These are phyloP conservation scores for Neospermospora avenae DNA, from an alignment of 2,329 filamentous ascomycete species.

Conservation along the genomic window DNA sequence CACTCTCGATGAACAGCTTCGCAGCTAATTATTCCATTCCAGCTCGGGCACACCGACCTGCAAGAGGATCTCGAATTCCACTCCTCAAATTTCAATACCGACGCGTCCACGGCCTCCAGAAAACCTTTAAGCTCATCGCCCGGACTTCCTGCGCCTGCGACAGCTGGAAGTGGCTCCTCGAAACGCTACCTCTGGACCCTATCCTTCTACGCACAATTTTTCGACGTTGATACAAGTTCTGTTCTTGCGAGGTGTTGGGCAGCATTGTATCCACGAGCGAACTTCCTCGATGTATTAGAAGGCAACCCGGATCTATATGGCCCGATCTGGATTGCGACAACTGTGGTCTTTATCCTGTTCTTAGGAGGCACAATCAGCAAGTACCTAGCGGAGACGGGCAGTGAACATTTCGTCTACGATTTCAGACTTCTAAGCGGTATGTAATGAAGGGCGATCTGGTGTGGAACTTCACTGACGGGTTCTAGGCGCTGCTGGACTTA, in stretches of 20 bases:
- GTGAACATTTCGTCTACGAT: constrained; percentile 80
- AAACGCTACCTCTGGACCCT: constrained; percentile 93
- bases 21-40: background rate
- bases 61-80: constrained; percentile 99
- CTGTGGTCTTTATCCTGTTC: constrained; percentile 93
- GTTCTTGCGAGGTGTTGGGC: constrained; percentile 84
- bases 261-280: constrained; percentile 84
- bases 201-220: constrained; percentile 95
- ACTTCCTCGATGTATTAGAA: constrained; percentile 96
- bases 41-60: constrained; percentile 95
- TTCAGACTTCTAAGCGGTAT: constrained; percentile 82
- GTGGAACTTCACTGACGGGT: constrained; percentile 4
- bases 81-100: constrained; percentile 76
- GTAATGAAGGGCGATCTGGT: background rate
- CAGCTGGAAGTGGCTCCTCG: constrained; percentile 48
- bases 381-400: constrained; percentile 69
- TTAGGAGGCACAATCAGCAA: constrained; percentile 92
- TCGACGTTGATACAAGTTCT: constrained; percentile 93
- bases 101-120: constrained; percentile 42
- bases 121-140: constrained; percentile 39
- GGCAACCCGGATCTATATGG: constrained; percentile 97
- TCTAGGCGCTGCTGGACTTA: constrained; percentile 76
- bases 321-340: constrained; percentile 98
- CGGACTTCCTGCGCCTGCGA: constrained; percentile 55
- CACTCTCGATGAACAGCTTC: background rate